phyloP scores from a whole-genome alignment of 2,329 filamentous ascomycete species.

The Aureobasidium sp. region DNA sequence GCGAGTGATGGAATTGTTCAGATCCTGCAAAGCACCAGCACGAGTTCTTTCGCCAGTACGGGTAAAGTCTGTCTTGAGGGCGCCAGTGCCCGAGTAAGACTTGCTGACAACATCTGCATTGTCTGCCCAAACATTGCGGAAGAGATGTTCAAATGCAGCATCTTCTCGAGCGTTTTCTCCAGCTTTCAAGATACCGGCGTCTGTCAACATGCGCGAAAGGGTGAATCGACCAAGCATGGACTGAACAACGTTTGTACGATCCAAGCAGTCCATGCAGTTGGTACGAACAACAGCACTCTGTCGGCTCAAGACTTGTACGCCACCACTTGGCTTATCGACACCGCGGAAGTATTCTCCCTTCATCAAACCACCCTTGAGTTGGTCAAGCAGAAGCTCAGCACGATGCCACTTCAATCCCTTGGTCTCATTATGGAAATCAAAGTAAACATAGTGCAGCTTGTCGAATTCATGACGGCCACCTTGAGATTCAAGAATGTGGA shows the following conservation, averaged over 20 bases:
- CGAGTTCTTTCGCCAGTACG: conserved; percentile 96
- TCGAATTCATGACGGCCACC: conserved; percentile 74
- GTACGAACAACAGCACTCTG: conserved; percentile 97
- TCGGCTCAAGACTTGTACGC: conserved; percentile 80
- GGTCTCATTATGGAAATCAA: conserved; percentile 98
- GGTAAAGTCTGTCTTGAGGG: conserved; percentile 95
- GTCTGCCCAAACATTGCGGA: conserved; percentile 97
- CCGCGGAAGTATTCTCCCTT: conserved; percentile 94
- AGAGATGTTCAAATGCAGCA: conserved; percentile 79
- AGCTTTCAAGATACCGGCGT: conserved; percentile 79
- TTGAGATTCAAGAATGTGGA: conserved; percentile 76
- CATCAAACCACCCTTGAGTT: conserved; percentile 78
- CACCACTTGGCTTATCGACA: conserved; percentile 83
- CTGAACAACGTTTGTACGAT: conserved; percentile 96
- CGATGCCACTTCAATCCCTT: conserved; percentile 96
- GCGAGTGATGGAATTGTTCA: conserved; percentile 92
- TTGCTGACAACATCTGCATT: conserved; percentile 95
- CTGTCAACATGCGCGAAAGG: conserved; percentile 87
- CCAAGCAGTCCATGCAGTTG: conserved; percentile 96
- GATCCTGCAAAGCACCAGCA: conserved; percentile 93
- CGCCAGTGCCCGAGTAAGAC: conserved; percentile 97
- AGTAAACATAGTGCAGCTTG: conserved; percentile 95
- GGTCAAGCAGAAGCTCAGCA: conserved; percentile 86
- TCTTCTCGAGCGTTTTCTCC: conserved; percentile 83
- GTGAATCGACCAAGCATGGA: conserved; percentile 95